phyloP scores from a whole-genome alignment of 139 green algal species.

The Yamagishiella unicocca region DNA sequence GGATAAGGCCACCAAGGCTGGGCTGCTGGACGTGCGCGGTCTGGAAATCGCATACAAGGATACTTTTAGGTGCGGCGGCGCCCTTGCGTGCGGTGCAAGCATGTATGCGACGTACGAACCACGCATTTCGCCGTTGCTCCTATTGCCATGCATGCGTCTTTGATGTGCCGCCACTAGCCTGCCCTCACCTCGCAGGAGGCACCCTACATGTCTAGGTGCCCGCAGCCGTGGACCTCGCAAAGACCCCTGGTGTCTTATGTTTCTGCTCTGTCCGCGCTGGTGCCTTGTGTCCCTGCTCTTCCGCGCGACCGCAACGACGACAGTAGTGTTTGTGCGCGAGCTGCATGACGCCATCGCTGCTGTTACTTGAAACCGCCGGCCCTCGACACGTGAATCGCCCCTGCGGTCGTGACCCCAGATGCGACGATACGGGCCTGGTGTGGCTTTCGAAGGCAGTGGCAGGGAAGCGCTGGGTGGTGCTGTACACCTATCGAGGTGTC shows the following conservation, averaged over 20 bases:
- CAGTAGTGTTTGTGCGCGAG: too few relatives aligned
- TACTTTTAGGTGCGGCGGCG: constrained; percentile 11
- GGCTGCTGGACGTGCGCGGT: neutral
- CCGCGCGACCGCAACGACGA: too few relatives aligned
- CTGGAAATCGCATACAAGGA: neutral
- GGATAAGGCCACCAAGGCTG: neutral
- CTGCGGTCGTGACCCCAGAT: neutral
- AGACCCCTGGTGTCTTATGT: neutral
- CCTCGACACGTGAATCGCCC: neutral
- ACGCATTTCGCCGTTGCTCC: too few relatives aligned
- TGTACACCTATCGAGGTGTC: constrained; percentile 18
- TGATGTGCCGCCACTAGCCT: neutral
- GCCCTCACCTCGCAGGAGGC: neutral
- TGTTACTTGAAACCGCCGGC: neutral
- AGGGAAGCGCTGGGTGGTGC: neutral
- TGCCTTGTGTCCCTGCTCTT: too few relatives aligned
- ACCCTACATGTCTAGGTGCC: neutral
- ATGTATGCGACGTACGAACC: too few relatives aligned
- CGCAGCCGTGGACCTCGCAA: neutral
- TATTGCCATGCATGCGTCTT: neutral
- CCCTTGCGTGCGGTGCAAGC: too few relatives aligned
- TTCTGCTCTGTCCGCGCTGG: neutral
- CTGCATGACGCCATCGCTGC: neutral
- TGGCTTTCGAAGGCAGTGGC: neutral
- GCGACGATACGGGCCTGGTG: neutral